Evolutionary conservation across 495 filamentous ascomycete genomes (phyloP), one percentile per base, ranked within the genome.

Genomic region (Neurospora hispaniola): DNA sequence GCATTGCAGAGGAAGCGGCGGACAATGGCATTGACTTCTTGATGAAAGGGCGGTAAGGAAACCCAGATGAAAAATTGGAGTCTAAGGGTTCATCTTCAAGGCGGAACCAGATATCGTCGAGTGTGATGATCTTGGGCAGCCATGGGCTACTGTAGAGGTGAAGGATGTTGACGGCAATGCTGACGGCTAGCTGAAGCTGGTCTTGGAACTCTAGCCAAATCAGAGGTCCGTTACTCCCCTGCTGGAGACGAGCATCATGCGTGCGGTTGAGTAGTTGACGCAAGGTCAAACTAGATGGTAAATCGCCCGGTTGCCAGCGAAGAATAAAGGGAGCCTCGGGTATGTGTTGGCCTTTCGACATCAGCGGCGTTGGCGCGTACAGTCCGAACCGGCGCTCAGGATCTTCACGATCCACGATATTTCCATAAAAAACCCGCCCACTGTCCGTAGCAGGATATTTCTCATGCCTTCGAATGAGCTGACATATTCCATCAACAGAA

Each of bases 121-220:
- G 71, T 4, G 72, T 76, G 14, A 76, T 23, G 16, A 71, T 44
- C 31, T 14, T 70, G 5, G 72, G n/a, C 42, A 77, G 38, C 76
- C 72, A 74, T 4, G 69, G 69, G 12, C 72, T 76, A 5, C 46
- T 42, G 39, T 74, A 70, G 2, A 77, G 72, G 35, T 75, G 71
- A 31, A 75, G 72, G 46, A 69, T 70, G 69, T 69, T 74, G 54
- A 38, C n/a, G 48, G 74, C 71, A 23, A 74, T 39, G 10, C 59
- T 74, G 0, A 77, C 39, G 2, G 74, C 76, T 42, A 75, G 31
- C n/a, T 70, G 66, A 11, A 77, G 48, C 42, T 72, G 42, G 0
- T 74, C 39, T 4, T 42, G 70, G 42, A 72, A 71, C 7, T 31
- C 59, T 42, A 20, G 9, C 1, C 9, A 41, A 4, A 41, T 2